These are phyloP conservation scores for Phytopythium ostracodes DNA, from an alignment of 352 stramenopile genomes.

Conservation along the genomic window DNA sequence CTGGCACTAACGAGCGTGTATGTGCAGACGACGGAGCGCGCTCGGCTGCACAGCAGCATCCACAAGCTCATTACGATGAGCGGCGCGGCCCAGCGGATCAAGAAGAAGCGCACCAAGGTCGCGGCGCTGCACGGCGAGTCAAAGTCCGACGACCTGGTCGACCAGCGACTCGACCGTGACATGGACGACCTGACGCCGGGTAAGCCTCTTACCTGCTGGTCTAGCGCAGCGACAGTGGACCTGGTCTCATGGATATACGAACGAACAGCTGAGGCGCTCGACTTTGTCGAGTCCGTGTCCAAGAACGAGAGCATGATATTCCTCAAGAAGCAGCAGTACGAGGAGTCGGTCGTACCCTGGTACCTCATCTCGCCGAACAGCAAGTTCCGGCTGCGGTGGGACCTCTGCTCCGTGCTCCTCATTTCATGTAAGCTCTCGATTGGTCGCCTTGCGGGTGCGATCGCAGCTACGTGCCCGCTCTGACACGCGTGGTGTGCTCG, in stretches of 20 bases:
- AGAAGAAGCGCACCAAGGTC: conserved; percentile 54
- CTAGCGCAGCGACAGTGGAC: background rate
- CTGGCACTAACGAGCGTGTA: background rate
- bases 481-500: background rate
- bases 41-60: conserved; percentile 36
- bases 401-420: conserved; percentile 60
- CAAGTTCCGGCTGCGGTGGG: conserved; percentile 76
- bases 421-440: conserved; percentile 57
- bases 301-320: conserved; percentile 87
- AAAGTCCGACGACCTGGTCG: conserved; percentile 24
- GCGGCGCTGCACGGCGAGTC: conserved; percentile 25
- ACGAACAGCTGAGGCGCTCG: conserved; percentile 52
- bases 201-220: conserved; percentile 11
- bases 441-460: background rate
- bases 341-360: conserved; percentile 75
- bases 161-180: conserved; percentile 40
- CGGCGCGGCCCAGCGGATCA: conserved; percentile 54
- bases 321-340: conserved; percentile 77
- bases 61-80: conserved; percentile 54
- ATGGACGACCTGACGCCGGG: conserved; percentile 82
- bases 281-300: conserved; percentile 73
- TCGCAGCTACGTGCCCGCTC: too few relatives aligned
- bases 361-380: conserved; percentile 73
- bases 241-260: background rate
- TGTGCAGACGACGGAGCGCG: conserved; percentile 23